A percentile compares a stretch with the other conserved stretches of the same genome.
phyloP scores from a whole-genome alignment of 2,329 filamentous ascomycete genomes.

The Colletotrichum truncatum region DNA sequence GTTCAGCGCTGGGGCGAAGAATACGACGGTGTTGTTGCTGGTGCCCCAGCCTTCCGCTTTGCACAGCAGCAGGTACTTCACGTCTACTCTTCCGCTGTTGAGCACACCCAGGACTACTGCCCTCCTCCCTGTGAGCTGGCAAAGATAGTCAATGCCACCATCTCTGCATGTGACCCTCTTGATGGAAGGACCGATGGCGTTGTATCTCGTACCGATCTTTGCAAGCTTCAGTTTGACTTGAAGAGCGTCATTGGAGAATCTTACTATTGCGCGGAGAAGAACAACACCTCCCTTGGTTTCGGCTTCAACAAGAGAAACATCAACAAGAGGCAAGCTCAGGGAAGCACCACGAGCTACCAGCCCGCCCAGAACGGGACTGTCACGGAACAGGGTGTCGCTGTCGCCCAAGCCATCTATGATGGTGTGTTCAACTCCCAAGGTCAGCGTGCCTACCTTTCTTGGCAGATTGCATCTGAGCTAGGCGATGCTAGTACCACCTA shows the following conservation, averaged over 20 bases:
- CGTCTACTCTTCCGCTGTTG: constrained; percentile 47
- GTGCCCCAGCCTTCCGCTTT: constrained; percentile 55
- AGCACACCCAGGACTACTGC: constrained; percentile 44
- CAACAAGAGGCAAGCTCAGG: constrained; percentile 26
- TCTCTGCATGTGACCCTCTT: constrained; percentile 61
- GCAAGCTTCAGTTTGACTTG: constrained; percentile 44
- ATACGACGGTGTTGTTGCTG: constrained; percentile 55
- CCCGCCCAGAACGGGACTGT: constrained; percentile 46
- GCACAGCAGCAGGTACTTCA: constrained; percentile 56
- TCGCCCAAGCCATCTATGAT: constrained; percentile 43
- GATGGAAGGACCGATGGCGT: constrained; percentile 58
- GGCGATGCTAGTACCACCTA: constrained; percentile 42
- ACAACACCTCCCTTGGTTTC: constrained; percentile 32
- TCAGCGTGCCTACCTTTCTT: constrained; percentile 40
- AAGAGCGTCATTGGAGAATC: constrained; percentile 40
- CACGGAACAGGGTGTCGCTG: constrained; percentile 42
- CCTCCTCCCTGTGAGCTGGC: constrained; percentile 55
- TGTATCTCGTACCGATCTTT: constrained; percentile 42
- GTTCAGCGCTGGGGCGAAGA: constrained; percentile 48
- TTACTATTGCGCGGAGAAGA: constrained; percentile 40
- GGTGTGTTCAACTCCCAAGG: constrained; percentile 44
- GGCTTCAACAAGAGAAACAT: constrained; percentile 35
- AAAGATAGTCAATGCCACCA: constrained; percentile 63
- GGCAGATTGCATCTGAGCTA: constrained; percentile 38
- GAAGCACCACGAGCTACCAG: constrained; percentile 33